These are phyloP conservation scores for Trametes cubensis DNA, from an alignment of 768 basidiomycete species.

Conservation along the genomic window DNA sequence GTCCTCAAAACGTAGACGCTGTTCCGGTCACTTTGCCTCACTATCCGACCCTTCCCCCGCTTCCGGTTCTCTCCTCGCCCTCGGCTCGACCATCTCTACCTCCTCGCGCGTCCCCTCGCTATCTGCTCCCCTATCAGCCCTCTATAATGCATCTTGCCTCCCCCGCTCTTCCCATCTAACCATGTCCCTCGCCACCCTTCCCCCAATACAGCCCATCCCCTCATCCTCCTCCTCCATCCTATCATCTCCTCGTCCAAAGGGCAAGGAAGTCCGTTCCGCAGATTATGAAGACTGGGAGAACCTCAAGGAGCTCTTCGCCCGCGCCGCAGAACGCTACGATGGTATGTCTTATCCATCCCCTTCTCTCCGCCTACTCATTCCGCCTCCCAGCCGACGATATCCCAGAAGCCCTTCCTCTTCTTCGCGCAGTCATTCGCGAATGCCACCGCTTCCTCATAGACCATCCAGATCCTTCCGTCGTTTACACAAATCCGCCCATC, in stretches of 20 bases:
- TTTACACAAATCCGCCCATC: constrained; percentile 41
- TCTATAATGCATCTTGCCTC: constrained; percentile 10
- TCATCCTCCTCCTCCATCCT: constrained; percentile 8
- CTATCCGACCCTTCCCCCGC: constrained; percentile 16
- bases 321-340: constrained; percentile 61
- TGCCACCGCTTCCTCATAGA: constrained; percentile 62
- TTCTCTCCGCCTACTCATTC: neutral
- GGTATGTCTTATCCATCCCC: constrained; percentile 40
- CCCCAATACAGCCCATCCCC: constrained; percentile 4
- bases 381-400: constrained; percentile 41
- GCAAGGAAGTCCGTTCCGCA: constrained; percentile 20
- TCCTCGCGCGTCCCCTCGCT: constrained; percentile 15
- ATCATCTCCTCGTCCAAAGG: constrained; percentile 12
- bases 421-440: constrained; percentile 68
- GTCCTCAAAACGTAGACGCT: constrained; percentile 32
- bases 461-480: constrained; percentile 58
- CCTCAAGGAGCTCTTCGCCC: constrained; percentile 62
- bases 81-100: constrained; percentile 4
- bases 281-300: constrained; percentile 64
- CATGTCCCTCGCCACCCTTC: constrained; percentile 4
- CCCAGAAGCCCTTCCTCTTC: constrained; percentile 52
- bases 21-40: constrained; percentile 26
- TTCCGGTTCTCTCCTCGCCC: constrained; percentile 5
- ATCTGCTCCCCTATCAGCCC: constrained; percentile 11
- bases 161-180: neutral